phyloP scores from a whole-genome alignment of 2,329 filamentous ascomycete genomes.

The Diaporthe sp. region DNA sequence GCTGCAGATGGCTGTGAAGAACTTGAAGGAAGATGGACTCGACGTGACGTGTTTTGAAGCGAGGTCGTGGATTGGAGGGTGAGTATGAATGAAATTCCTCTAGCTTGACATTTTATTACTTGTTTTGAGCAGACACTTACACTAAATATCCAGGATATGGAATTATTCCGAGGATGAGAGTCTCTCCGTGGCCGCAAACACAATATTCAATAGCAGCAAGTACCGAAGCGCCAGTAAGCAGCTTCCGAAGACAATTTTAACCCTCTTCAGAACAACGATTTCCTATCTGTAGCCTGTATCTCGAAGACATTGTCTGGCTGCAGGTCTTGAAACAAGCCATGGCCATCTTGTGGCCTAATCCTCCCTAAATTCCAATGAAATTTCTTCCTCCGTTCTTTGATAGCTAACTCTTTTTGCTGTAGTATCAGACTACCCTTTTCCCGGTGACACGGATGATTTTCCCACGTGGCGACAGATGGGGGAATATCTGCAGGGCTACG shows the following conservation, averaged over 20 bases:
- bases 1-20: conserved; percentile 34
- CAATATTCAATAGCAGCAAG: conserved; percentile 41
- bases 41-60: conserved; percentile 41
- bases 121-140: neutral
- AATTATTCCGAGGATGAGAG: conserved; percentile 35
- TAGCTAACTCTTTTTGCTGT: no score
- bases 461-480: conserved; percentile 38
- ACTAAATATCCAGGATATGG: conserved; percentile 20
- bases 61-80: conserved; percentile 37
- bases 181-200: conserved; percentile 37
- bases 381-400: no score
- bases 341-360: no score
- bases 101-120: fast-evolving
- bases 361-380: no score
- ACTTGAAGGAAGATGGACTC: conserved; percentile 36
- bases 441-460: conserved; percentile 30
- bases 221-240: conserved; percentile 26
- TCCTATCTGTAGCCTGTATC: no score
- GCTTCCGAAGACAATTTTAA: no score
- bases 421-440: conserved; percentile 40
- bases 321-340: no score
- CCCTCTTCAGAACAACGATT: no score
- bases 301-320: no score
- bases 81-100: neutral
- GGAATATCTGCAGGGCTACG: conserved; percentile 30